Evolutionary conservation across 1,284 basidiomycete genomes (phyloP), one percentile per base, ranked within the genome.

Genomic region (Moniliella sp.): DNA sequence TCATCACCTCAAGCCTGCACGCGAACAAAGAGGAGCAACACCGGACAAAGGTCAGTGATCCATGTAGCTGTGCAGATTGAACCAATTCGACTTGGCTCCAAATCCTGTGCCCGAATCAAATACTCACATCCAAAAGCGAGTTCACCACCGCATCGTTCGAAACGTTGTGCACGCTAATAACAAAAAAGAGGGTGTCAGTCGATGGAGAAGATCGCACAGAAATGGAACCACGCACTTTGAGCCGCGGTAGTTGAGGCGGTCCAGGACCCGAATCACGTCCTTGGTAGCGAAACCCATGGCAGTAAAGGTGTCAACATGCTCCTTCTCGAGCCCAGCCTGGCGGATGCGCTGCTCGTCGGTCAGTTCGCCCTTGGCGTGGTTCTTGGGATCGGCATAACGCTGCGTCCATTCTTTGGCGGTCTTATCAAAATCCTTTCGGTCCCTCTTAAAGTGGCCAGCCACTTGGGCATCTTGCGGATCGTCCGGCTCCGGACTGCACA

Each of bases 381-480:
- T 12, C 1, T 4, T 13, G 25, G 10, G 8, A 11, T 13, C 45
- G 5, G 54, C 53, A 25, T 57, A 57, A 31, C 40, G 44, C 32
- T 48, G 34, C 37, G 62, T 54, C 88, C 88, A 97, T 61, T 86
- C 86, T 29, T 71, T 69, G 15, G 91, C 88, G 0, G 88, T 97
- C 23, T 78, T 75, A 37, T 93, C 80, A 52, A 94, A 97, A 43
- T 76, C 76, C 12, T 65, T 64, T 51, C 75, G 76, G 61, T 80
- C 82, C 2, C 81, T 78, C 50, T 81, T 74, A 57, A 82, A 97
- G 61, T 93, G 86, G 57, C 91, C 93, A 10, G 88, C 91, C 13
- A 43, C 40, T 64, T 94, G 84, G 0, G 91, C 88, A 56, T 94
- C 91, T 65, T 94, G 88, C 0, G 88, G 91, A 58, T 97, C 91